Conservation (phyloP, 2,329 filamentous ascomycete genomes). For the Emmonsia crescens region DNA sequence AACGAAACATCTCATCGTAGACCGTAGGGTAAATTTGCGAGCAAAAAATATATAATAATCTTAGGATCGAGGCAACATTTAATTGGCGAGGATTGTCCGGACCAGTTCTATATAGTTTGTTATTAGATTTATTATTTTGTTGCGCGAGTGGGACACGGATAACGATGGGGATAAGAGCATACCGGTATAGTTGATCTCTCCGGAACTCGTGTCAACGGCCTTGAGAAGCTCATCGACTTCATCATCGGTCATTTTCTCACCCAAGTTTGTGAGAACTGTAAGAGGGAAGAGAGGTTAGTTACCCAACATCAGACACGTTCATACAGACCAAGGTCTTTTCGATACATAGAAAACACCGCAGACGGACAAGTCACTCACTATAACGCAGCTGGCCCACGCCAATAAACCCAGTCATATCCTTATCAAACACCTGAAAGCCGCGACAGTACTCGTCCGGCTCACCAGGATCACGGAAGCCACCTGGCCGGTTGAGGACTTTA, state of each 20-base stretch:
- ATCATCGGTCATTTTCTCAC: slow-evolving; percentile 98
- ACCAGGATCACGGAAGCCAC: slow-evolving; percentile 95
- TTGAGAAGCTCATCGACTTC: slow-evolving; percentile 98
- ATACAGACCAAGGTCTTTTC: background rate
- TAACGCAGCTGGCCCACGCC: slow-evolving; percentile 96
- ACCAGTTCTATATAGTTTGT: slow-evolving; percentile 53
- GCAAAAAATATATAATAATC: slow-evolving; percentile 9
- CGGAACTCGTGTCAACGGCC: slow-evolving; percentile 89
- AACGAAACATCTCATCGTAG: background rate
- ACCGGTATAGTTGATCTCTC: slow-evolving; percentile 97
- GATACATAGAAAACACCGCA: background rate
- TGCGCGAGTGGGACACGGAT: background rate
- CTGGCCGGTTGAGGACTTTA: slow-evolving; percentile 91
- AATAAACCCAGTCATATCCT: slow-evolving; percentile 96
- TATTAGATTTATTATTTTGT: slow-evolving; percentile 13
- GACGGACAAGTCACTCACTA: slow-evolving; percentile 32
- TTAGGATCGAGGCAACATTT: slow-evolving; percentile 23
- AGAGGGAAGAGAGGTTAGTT: background rate
- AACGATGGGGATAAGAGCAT: slow-evolving; percentile 25
- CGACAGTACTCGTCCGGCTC: slow-evolving; percentile 98
- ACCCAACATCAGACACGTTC: too few relatives aligned
- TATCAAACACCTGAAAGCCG: slow-evolving; percentile 98
- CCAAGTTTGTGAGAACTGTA: slow-evolving; percentile 81
- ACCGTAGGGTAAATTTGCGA: background rate
- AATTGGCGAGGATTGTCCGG: slow-evolving; percentile 78